These are phyloP conservation scores for Fusarium praegraminearum DNA, from an alignment of 2,329 filamentous ascomycete species.

Conservation along the genomic window DNA sequence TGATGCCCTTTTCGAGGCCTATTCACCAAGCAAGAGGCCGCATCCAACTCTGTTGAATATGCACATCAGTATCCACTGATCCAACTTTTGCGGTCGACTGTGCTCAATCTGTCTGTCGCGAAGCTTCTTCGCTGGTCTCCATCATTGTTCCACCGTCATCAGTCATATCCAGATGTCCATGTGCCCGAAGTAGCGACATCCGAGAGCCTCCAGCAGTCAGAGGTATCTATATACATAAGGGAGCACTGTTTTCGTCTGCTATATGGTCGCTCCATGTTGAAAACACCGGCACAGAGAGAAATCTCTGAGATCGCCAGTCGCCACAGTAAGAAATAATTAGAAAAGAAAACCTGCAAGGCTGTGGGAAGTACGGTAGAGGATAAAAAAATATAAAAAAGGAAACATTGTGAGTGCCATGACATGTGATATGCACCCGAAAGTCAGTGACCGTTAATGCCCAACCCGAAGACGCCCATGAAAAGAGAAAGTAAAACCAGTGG, in stretches of 20 bases:
- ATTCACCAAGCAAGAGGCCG: slow-evolving; percentile 26
- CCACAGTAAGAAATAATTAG: slow-evolving; percentile 41
- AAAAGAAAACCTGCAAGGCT: slow-evolving; percentile 37
- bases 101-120: slow-evolving; percentile 36
- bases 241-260: slow-evolving; percentile 37
- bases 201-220: slow-evolving; percentile 38
- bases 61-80: slow-evolving; percentile 27
- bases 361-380: slow-evolving; percentile 23
- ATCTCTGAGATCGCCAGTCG: slow-evolving; percentile 16
- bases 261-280: slow-evolving; percentile 25
- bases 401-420: slow-evolving; percentile 38
- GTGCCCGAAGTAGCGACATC: slow-evolving; percentile 26
- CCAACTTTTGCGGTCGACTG: slow-evolving; percentile 43
- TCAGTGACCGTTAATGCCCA: slow-evolving; percentile 45
- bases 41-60: slow-evolving; percentile 35
- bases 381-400: slow-evolving; percentile 34
- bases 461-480: slow-evolving; percentile 45
- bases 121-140: slow-evolving; percentile 32
- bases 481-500: slow-evolving; percentile 53
- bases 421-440: slow-evolving; percentile 41
- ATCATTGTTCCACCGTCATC: slow-evolving; percentile 40
- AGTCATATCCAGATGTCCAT: slow-evolving; percentile 47
- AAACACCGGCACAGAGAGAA: slow-evolving; percentile 5
- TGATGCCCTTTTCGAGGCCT: slow-evolving; percentile 17
- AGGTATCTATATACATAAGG: slow-evolving; percentile 47